Conservation (phyloP, 352 stramenopile genomes). For the Globisporangium ultimum region DNA sequence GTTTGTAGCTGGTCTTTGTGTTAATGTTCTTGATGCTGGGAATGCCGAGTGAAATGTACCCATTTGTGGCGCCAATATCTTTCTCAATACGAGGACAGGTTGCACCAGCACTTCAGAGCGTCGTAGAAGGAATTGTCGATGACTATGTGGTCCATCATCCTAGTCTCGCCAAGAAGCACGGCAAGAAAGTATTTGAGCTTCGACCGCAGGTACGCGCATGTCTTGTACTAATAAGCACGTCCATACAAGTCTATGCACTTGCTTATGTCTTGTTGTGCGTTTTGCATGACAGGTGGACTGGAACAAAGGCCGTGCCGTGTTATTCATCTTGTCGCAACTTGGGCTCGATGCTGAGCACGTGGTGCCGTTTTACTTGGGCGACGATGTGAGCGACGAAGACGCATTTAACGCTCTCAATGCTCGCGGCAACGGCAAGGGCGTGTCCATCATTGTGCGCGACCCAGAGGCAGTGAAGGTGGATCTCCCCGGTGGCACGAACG, state of each 20-base stretch:
- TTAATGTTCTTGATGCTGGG: neutral
- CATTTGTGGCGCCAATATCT: too few relatives aligned
- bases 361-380: slow-evolving; percentile 79
- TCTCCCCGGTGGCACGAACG: slow-evolving; percentile 38
- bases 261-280: too few relatives aligned
- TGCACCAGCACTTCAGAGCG: slow-evolving; percentile 32
- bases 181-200: slow-evolving; percentile 81
- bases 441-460: slow-evolving; percentile 65
- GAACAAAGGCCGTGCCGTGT: slow-evolving; percentile 78
- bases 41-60: neutral
- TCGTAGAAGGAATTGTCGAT: slow-evolving; percentile 88
- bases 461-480: slow-evolving; percentile 42
- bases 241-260: too few relatives aligned
- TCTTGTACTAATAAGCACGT: too few relatives aligned
- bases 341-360: slow-evolving; percentile 59
- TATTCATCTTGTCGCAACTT: slow-evolving; percentile 56
- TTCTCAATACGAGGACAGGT: slow-evolving; percentile 21
- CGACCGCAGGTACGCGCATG: slow-evolving; percentile 39
- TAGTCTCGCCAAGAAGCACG: slow-evolving; percentile 57
- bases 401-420: slow-evolving; percentile 55
- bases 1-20: slow-evolving; percentile 4
- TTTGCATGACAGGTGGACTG: slow-evolving; percentile 28
- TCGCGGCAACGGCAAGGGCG: slow-evolving; percentile 35
- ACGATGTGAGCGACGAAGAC: slow-evolving; percentile 72
- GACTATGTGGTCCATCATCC: slow-evolving; percentile 50